A percentile compares a stretch with the other conserved stretches of the same genome.
phyloP scores from a whole-genome alignment of 371 early-diverging fungal genomes.

The Mortierella sp. region DNA sequence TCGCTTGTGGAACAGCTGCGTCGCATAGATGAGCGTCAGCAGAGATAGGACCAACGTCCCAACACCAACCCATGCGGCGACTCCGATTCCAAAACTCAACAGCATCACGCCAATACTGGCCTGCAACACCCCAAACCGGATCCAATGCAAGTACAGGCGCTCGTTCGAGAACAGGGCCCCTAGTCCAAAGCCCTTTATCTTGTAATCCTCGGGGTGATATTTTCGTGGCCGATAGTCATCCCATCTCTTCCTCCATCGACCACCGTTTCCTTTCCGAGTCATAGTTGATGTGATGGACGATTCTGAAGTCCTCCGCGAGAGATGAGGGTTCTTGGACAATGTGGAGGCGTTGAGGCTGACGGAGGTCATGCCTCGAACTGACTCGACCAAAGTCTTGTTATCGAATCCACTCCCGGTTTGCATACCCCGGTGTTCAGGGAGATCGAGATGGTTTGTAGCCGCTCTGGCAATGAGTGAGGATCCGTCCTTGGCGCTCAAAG shows the following conservation, averaged over 20 bases:
- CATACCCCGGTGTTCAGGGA: conserved; percentile 7
- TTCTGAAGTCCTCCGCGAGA: not conserved
- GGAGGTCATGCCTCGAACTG: not conserved
- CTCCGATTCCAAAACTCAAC: conserved; percentile 31
- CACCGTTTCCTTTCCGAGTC: not conserved
- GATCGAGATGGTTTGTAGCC: conserved; percentile 9
- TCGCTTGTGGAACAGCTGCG: conserved; percentile 39
- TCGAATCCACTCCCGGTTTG: not conserved
- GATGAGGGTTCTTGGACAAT: not conserved
- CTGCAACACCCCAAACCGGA: conserved; percentile 40
- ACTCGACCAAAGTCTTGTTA: not conserved
- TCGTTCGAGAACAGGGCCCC: conserved; percentile 40
- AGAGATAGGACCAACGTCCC: conserved; percentile 27
- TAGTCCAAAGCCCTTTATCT: conserved; percentile 22
- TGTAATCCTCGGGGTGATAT: conserved; percentile 20
- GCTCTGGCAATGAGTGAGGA: not conserved
- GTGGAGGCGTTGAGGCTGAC: not conserved
- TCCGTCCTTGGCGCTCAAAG: not conserved
- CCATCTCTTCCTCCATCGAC: not conserved
- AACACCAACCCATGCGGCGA: conserved; percentile 26
- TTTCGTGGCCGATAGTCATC: conserved; percentile 8
- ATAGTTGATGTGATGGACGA: not conserved
- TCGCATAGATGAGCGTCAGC: conserved; percentile 43
- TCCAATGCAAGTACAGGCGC: conserved; percentile 52
- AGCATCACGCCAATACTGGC: conserved; percentile 26